Evolutionary conservation across 1,139 yeast species (phyloP).

Genomic region (Suhomyces maxii): DNA sequence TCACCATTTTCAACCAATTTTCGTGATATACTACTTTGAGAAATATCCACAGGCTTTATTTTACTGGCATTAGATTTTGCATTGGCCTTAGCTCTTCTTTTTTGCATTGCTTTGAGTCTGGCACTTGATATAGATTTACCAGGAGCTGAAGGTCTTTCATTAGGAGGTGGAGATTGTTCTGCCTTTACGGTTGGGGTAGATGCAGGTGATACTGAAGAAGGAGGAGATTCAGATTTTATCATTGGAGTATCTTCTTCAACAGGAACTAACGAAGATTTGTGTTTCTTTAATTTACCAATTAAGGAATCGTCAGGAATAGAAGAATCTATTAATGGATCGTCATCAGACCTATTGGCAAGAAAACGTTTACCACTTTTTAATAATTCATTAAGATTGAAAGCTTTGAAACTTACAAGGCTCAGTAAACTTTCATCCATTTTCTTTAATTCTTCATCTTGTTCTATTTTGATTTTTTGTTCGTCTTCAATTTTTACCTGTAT

Average conservation of each 20-base stretch:
- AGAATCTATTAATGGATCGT: constrained; percentile 29
- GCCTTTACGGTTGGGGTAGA: constrained; percentile 18
- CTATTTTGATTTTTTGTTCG: constrained; percentile 34
- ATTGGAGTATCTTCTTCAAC: constrained; percentile 11
- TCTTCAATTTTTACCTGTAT: constrained; percentile 23
- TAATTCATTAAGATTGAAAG: constrained; percentile 65
- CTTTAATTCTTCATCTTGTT: constrained; percentile 48
- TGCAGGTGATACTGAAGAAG: constrained; percentile 15
- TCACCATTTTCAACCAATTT: constrained; percentile 46
- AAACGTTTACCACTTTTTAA: constrained; percentile 69
- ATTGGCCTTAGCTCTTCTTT: constrained; percentile 81
- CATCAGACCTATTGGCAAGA: constrained; percentile 58
- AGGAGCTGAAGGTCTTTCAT: constrained; percentile 11
- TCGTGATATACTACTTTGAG: constrained; percentile 74
- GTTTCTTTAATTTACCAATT: constrained; percentile 39
- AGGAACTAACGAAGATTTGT: constrained; percentile 24
- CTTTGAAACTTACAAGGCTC: constrained; percentile 55
- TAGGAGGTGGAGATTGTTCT: constrained; percentile 8
- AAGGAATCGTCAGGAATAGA: constrained; percentile 25
- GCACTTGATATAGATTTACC: constrained; percentile 56
- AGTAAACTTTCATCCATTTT: constrained; percentile 49
- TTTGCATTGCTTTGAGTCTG: constrained; percentile 89
- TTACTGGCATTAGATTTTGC: constrained; percentile 62
- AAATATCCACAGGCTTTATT: constrained; percentile 65
- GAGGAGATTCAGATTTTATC: constrained; percentile 17